Evolutionary conservation across 2,329 filamentous ascomycete species (phyloP), one percentile per base, ranked within the genome.

Genomic region (Leptographium lundbergii): DNA sequence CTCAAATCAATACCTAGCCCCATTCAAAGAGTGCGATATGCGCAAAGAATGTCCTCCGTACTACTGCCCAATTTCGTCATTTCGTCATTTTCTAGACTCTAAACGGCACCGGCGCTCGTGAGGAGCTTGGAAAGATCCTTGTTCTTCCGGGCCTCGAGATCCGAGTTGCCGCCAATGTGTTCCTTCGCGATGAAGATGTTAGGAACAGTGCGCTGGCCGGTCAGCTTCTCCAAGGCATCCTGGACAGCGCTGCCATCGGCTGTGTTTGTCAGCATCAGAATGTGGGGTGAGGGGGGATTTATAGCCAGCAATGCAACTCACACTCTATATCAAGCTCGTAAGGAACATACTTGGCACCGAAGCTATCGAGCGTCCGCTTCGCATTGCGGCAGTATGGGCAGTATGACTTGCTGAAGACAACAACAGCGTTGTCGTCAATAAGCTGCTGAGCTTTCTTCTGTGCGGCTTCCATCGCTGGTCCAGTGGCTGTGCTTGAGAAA

Each of bases 101-200:
- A 62, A 19, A 53, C 57, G 1, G 75, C 77, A 62, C 72, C 73
- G 25, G 74, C 75, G 34, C 73, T 70, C 65, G 67, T 64, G 56
- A 81, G 70, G 55, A 78, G 66, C 45, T 65, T 63, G 67, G 74
- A 67, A 32, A 97, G 74, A 65, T 95, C 71, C 73, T 81, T 82
- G 73, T 79, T 82, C 57, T 71, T 72, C 57, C 65, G 67, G 1
- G 75, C 78, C 75, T 91, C 86, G 64, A 95, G 73, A 67, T 94
- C 92, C 27, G 90, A 95, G 82, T 97, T 97, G 66, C 94, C 94
- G 63, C 94, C 94, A 71, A 99, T 95, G 75, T 96, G 92, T 78
- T 95, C 77, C 77, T 91, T 77, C 67, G 76, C 77, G 74, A 99
- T 97, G 79, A 88, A 97, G 77, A 96, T 88, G 78, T 97, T 97